Conservation (phyloP, 345 rosid genomes). For the Linum tenue region DNA sequence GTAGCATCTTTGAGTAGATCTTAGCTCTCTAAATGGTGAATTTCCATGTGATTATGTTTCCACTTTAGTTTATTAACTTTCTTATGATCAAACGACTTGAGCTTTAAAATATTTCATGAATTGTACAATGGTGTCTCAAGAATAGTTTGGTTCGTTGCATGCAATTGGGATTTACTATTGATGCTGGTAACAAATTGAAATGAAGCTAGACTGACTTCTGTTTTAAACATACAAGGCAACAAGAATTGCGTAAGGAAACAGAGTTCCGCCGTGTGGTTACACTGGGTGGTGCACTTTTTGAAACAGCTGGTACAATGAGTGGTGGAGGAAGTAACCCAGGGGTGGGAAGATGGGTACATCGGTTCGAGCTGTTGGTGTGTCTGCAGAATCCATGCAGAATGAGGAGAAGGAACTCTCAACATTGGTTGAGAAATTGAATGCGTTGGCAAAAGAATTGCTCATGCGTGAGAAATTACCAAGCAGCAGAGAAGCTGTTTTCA, state of each 20-base stretch:
- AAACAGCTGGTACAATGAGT: conserved; percentile 96
- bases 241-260: conserved; percentile 69
- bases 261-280: conserved; percentile 91
- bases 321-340: conserved; percentile 94
- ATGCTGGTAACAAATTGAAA: background rate
- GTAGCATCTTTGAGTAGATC: too few relatives aligned
- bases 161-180: background rate
- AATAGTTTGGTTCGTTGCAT: background rate
- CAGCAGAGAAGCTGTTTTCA: conserved; percentile 55
- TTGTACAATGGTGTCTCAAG: background rate
- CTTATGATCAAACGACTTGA: too few relatives aligned
- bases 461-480: conserved; percentile 58
- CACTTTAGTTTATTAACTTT: too few relatives aligned
- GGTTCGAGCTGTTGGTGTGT: conserved; percentile 64
- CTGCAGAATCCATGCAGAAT: conserved; percentile 50
- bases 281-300: conserved; percentile 89
- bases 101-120: background rate
- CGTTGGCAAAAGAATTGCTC: conserved; percentile 48
- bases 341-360: conserved; percentile 98
- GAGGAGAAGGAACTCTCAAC: conserved; percentile 69
- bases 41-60: too few relatives aligned
- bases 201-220: background rate
- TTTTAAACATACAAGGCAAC: conserved; percentile 53
- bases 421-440: conserved; percentile 44
- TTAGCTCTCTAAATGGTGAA: too few relatives aligned